Conservation (phyloP, 345 rosid genomes). For the Microcos paniculata region DNA sequence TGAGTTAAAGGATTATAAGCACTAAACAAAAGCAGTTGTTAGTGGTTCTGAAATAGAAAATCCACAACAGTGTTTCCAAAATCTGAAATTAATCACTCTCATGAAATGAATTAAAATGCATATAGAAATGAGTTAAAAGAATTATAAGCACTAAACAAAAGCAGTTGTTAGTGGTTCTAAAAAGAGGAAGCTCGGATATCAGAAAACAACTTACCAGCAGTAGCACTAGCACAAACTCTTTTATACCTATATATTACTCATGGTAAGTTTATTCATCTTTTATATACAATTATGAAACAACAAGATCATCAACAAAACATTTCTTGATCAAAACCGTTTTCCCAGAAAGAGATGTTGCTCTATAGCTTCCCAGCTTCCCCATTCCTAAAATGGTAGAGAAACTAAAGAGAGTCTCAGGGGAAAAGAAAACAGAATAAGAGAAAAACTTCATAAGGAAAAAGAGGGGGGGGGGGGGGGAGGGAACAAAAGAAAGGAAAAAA, state of each 20-base stretch:
- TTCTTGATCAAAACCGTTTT: neutral
- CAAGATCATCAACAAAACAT: neutral
- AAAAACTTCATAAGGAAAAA: neutral
- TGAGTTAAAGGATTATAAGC: too few relatives aligned
- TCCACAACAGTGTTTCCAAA: neutral
- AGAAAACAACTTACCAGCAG: neutral
- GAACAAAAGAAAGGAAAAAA: neutral
- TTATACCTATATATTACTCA: neutral
- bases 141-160: neutral
- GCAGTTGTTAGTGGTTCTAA: neutral
- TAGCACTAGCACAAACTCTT: neutral
- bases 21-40: too few relatives aligned
- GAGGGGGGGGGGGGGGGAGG: too few relatives aligned
- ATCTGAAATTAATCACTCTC: neutral
- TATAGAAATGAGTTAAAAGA: neutral
- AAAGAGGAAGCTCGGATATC: neutral
- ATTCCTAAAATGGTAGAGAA: neutral
- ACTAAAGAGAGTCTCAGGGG: neutral
- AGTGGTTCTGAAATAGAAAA: too few relatives aligned
- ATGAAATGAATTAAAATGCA: neutral
- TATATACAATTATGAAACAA: neutral
- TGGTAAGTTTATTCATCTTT: neutral
- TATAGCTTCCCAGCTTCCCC: neutral
- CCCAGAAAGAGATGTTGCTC: neutral
- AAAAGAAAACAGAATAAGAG: neutral